These are phyloP conservation scores for Rutstroemia sp. DNA, from an alignment of 2,329 filamentous ascomycete genomes.

Conservation along the genomic window DNA sequence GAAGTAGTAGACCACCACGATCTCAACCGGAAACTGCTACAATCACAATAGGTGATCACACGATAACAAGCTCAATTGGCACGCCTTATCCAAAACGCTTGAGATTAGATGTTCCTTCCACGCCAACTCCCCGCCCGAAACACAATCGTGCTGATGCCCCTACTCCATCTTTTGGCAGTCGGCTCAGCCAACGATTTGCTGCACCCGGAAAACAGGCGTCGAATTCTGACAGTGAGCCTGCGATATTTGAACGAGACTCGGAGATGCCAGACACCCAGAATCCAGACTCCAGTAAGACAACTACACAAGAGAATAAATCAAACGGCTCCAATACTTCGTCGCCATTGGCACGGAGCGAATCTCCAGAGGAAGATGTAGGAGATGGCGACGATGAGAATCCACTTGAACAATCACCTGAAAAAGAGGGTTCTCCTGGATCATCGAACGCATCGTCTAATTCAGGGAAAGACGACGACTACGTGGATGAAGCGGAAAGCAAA, in stretches of 20 bases:
- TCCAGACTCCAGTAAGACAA: conserved; percentile 10
- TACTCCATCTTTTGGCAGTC: conserved; percentile 25
- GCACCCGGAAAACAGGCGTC: conserved; percentile 19
- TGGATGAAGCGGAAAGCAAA: conserved; percentile 28
- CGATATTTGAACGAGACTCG: conserved; percentile 23
- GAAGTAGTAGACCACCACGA: conserved; percentile 16
- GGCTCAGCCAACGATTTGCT: conserved; percentile 26
- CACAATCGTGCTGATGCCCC: background rate
- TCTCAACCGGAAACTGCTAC: conserved; percentile 25
- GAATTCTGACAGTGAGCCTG: conserved; percentile 3
- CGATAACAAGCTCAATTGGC: conserved; percentile 27
- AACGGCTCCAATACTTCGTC: conserved; percentile 5
- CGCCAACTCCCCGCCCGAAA: conserved; percentile 1
- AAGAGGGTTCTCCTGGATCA: conserved; percentile 4
- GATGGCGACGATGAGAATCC: conserved; percentile 7
- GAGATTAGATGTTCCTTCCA: conserved; percentile 10
- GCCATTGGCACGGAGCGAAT: background rate
- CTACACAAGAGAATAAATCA: conserved; percentile 11
- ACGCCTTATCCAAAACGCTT: conserved; percentile 21
- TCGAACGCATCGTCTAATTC: background rate
- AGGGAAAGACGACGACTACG: conserved; percentile 21
- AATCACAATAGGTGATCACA: conserved; percentile 29
- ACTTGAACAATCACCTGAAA: conserved; percentile 7
- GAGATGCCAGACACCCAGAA: conserved; percentile 19
- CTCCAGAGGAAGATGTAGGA: background rate